Evolutionary conservation across 148 eudicot genomes (phyloP).

Genomic region (Spergularia bocconei): DNA sequence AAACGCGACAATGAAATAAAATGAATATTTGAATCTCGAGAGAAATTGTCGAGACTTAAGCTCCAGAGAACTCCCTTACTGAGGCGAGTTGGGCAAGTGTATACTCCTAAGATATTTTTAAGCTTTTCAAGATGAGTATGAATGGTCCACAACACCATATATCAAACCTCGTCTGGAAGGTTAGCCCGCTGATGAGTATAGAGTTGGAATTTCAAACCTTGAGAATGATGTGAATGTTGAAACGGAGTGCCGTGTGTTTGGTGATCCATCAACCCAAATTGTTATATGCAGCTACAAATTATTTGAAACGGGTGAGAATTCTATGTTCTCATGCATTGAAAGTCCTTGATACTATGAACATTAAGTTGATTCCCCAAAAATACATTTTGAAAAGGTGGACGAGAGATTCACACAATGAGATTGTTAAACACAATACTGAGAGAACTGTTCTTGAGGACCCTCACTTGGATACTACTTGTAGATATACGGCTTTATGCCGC

Average conservation of each 20-base stretch:
- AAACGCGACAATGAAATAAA: background rate
- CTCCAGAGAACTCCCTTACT: background rate
- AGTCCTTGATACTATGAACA: no score
- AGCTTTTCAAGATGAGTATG: conserved; percentile 5
- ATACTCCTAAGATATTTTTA: background rate
- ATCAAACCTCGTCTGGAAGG: background rate
- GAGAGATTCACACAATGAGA: no score
- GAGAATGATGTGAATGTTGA: background rate
- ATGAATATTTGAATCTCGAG: background rate
- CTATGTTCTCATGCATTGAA: no score
- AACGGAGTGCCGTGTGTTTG: background rate
- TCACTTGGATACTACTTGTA: no score
- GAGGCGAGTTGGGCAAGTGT: background rate
- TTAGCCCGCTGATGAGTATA: background rate
- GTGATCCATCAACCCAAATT: background rate
- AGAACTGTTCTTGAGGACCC: no score
- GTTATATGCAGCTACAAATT: background rate
- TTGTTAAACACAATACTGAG: no score
- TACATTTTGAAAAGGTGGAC: no score
- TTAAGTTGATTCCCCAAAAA: no score
- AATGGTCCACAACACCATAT: background rate
- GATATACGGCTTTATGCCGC: no score
- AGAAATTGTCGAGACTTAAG: background rate
- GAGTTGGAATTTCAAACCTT: background rate
- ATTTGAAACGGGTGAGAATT: background rate